These are phyloP conservation scores for Cutaneotrichosporon sp. DNA, from an alignment of 1,284 basidiomycete genomes.

Conservation along the genomic window DNA sequence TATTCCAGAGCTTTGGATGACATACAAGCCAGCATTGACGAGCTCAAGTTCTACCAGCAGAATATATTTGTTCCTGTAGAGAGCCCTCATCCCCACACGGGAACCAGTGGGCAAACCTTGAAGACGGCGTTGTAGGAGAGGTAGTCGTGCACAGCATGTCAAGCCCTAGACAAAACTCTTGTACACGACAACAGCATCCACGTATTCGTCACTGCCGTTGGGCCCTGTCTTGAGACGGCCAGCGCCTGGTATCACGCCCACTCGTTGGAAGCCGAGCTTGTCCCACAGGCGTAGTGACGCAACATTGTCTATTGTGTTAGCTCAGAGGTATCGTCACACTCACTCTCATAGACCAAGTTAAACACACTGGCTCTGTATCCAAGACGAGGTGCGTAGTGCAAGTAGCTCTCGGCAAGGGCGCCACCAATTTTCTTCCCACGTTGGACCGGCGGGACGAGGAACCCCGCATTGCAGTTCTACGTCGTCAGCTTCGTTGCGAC, in stretches of 20 bases:
- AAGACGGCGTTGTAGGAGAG: slow-evolving; percentile 30
- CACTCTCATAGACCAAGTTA: slow-evolving; percentile 86
- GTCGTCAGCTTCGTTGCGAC: not conserved
- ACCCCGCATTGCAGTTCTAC: slow-evolving; percentile 59
- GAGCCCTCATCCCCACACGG: not conserved
- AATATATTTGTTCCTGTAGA: slow-evolving; percentile 45
- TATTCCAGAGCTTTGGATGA: slow-evolving; percentile 49
- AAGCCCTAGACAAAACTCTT: slow-evolving; percentile 59
- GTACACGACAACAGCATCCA: slow-evolving; percentile 81
- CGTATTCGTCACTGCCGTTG: slow-evolving; percentile 71
- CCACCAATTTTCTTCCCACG: slow-evolving; percentile 67
- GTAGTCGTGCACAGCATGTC: too few species aligned
- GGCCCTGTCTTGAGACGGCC: slow-evolving; percentile 62
- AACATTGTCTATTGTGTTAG: slow-evolving; percentile 47
- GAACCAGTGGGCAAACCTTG: slow-evolving; percentile 2
- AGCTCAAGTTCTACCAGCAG: slow-evolving; percentile 48
- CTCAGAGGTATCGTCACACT: slow-evolving; percentile 36
- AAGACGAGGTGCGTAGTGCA: slow-evolving; percentile 66
- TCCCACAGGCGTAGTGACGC: slow-evolving; percentile 73
- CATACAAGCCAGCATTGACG: slow-evolving; percentile 49
- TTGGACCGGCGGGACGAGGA: slow-evolving; percentile 67
- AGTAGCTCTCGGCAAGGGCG: slow-evolving; percentile 70
- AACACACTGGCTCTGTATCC: slow-evolving; percentile 85
- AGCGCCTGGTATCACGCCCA: slow-evolving; percentile 77
- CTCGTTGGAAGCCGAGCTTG: slow-evolving; percentile 69